These are phyloP conservation scores for Cryptosporidium ryanae DNA, from an alignment of 169 alveolate species.

Conservation along the genomic window DNA sequence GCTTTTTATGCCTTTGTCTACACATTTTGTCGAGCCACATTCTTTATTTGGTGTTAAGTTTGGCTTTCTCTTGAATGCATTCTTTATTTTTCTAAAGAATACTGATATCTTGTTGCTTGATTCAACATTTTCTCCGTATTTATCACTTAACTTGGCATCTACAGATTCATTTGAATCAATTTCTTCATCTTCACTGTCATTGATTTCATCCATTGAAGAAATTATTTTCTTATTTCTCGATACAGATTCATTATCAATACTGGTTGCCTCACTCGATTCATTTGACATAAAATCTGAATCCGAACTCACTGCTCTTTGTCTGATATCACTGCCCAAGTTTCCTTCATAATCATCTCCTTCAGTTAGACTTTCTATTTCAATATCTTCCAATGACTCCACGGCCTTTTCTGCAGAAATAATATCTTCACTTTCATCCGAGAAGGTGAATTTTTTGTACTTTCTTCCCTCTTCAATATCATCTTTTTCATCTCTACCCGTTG, in stretches of 20 bases:
- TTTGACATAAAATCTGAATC: slow-evolving; percentile 12
- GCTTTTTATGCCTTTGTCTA: slow-evolving; percentile 12
- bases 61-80: slow-evolving; percentile 32
- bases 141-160: neutral
- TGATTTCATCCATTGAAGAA: neutral
- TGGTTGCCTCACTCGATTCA: slow-evolving; percentile 21
- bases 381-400: slow-evolving; percentile 26
- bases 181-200: neutral
- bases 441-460: neutral
- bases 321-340: neutral
- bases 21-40: neutral
- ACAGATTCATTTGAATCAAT: neutral
- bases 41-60: neutral
- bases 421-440: slow-evolving; percentile 5
- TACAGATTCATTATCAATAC: neutral
- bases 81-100: slow-evolving; percentile 27
- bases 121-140: neutral
- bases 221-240: neutral
- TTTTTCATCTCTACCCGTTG: neutral
- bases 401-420: slow-evolving; percentile 25
- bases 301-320: neutral
- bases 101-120: neutral
- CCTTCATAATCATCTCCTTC: slow-evolving; percentile 19
- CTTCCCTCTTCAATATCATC: neutral
- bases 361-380: slow-evolving; percentile 21